Conservation (phyloP, 2,329 filamentous ascomycete species). For the Ophiobolus disseminans region DNA sequence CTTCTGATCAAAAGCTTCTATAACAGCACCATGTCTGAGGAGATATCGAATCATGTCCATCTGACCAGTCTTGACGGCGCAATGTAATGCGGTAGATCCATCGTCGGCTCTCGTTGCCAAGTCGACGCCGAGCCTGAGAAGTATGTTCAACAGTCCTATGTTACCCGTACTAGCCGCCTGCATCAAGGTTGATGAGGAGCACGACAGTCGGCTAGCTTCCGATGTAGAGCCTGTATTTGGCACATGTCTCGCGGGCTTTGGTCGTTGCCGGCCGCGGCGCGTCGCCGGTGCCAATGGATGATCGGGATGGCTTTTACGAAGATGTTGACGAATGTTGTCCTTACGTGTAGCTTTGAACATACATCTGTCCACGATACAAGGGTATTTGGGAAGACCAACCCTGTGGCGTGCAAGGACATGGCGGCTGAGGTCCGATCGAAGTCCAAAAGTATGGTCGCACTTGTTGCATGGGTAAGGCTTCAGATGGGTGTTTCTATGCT, state of each 20-base stretch:
- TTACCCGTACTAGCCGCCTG: not conserved
- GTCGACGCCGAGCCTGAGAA: not conserved
- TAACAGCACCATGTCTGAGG: not conserved
- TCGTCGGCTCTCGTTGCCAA: not conserved
- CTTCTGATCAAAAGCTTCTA: not conserved
- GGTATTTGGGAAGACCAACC: not conserved
- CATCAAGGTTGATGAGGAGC: not conserved
- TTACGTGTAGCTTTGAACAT: not conserved
- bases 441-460: not conserved
- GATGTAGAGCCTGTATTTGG: too few relatives aligned
- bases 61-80: not conserved
- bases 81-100: conserved; percentile 1
- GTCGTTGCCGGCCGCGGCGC: not conserved
- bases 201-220: too few relatives aligned
- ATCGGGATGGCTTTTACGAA: not conserved
- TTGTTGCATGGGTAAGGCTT: not conserved
- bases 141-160: not conserved
- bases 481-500: not conserved
- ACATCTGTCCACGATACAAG: not conserved
- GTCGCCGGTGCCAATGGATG: not conserved
- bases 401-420: not conserved
- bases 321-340: not conserved
- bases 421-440: not conserved
- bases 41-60: not conserved
- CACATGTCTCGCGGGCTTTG: too few relatives aligned